Base-by-base conservation (phyloP, 768 basidiomycete species). In the Tricholoma bakamatsutake region DNA sequence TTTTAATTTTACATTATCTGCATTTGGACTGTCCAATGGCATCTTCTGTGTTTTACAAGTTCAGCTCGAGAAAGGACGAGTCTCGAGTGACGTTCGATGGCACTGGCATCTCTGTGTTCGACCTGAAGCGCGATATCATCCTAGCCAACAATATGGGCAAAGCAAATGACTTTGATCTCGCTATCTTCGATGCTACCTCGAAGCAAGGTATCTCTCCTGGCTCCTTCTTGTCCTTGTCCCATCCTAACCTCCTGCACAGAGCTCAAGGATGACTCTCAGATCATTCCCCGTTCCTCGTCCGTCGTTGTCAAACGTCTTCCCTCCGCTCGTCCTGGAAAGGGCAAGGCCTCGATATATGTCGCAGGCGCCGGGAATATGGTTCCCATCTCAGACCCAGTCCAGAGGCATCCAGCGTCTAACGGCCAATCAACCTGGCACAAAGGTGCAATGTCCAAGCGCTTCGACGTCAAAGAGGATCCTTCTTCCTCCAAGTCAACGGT, bases 111-210 rank as follows among this genome's bases (percentile, higher is more conserved):
- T 94, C 94, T 67, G 93, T 98, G 64, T 98, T 98, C 79, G 97
- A 99, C 74, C 79, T 99, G 73, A 99, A 99, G 77, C 91, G 88
- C 79, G 97, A 98, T 75, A 92, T 99, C 68, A 96, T 99, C 66
- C 76, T 96, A 66, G 90, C 90, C 69, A 98, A 98, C 69, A 93
- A 88, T 69, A 85, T 99, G 74, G 88, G 88, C 76, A 95, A 93
- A 79, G 93, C 92, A 56, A 93, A 88, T 67, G 97, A 99, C 68
- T 98, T 98, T 77, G 97, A 99, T 73, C 80, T 99, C 24, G 82
- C 83, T 52, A 78, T 98, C 37, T 88, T 85, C 68, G 94, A 98
- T 66, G 74, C 83, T 47, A 84, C 87, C 34, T 85, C 89, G 7
- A 88, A 90, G 57, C 92, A 99, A 84, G 97, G 97, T 96, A n/a